Base-by-base conservation (phyloP, 202 grass and related monocot genomes). In the Bolboschoenoplectus hybrid region DNA sequence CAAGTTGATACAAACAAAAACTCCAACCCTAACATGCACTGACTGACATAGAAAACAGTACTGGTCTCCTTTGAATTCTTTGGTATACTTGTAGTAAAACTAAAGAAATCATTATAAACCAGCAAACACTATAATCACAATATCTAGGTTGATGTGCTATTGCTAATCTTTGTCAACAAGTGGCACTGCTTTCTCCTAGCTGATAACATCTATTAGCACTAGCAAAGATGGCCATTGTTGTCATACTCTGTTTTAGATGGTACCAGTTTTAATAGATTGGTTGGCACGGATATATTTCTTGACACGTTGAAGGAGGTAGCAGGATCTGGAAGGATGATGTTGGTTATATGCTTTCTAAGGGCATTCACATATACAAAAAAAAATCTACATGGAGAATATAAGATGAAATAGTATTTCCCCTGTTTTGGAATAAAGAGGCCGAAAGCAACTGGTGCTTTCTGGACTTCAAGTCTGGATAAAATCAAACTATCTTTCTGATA, bases 361-460 rank as follows among this genome's bases (percentile, higher is more conserved):
- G 10, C 39, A 41, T 39, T 3, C 35, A 40, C 12, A 67, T 40
- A 40, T 12, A 16, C 55, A n/a, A n/a, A n/a, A 63, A 26, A 36
- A 19, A 39, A 67, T 39, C 64, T 44, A 5, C 40, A 70, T 70
- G n/a, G n/a, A n/a, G n/a, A n/a, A n/a, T n/a, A n/a, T n/a, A 77
- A 77, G 32, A 14, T 35, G 10, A 38, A 76, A 53, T 53, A 36
- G 49, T 35, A 52, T 14, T 53, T 53, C 1, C 11, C 49, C 50
- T 77, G 32, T 56, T 70, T n/a, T 7, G 73, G 73, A 53, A 56
- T 77, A 56, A 56, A 77, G 49, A 36, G 2, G 50, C 67, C n/a
- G n/a, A n/a, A n/a, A n/a, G n/a, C n/a, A n/a, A n/a, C n/a, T 3
- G 13, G 40, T 43, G 39, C 14, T 44, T 70, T n/a, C 36, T 16